phyloP scores from a whole-genome alignment of 208 protist genomes.

The Crithidia expoeki region DNA sequence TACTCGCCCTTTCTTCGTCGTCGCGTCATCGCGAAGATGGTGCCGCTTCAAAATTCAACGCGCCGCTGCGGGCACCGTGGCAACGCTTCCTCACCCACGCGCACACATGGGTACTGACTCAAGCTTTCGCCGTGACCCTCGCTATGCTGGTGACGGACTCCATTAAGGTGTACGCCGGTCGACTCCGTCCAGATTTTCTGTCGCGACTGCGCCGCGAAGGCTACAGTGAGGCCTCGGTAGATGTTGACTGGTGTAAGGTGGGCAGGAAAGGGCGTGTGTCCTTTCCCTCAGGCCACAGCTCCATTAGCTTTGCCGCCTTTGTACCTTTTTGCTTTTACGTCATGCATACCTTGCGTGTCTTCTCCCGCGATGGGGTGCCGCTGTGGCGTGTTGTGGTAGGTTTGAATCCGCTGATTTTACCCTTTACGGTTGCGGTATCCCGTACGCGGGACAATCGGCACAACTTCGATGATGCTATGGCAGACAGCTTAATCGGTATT shows the following conservation, averaged over 20 bases:
- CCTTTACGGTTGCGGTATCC: constrained; percentile 65
- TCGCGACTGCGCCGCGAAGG: constrained; percentile 36
- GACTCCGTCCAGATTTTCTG: constrained; percentile 71
- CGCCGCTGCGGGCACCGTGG: constrained; percentile 14
- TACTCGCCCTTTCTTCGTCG: not conserved
- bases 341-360: constrained; percentile 52
- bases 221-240: constrained; percentile 1
- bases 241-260: constrained; percentile 32
- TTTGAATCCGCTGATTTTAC: constrained; percentile 56
- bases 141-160: constrained; percentile 46
- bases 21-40: not conserved
- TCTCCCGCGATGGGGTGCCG: constrained; percentile 42
- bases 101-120: constrained; percentile 64
- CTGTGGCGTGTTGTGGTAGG: constrained; percentile 41
- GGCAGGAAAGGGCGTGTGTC: constrained; percentile 67
- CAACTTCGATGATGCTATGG: constrained; percentile 84
- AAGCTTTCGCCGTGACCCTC: constrained; percentile 53
- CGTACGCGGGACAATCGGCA: constrained; percentile 81
- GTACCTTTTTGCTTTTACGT: constrained; percentile 73
- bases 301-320: constrained; percentile 77
- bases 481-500: constrained; percentile 48
- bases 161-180: constrained; percentile 69
- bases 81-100: constrained; percentile 31
- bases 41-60: not conserved
- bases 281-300: constrained; percentile 92